phyloP scores from a whole-genome alignment of 169 alveolate species.

The Plasmodium falciparum region DNA sequence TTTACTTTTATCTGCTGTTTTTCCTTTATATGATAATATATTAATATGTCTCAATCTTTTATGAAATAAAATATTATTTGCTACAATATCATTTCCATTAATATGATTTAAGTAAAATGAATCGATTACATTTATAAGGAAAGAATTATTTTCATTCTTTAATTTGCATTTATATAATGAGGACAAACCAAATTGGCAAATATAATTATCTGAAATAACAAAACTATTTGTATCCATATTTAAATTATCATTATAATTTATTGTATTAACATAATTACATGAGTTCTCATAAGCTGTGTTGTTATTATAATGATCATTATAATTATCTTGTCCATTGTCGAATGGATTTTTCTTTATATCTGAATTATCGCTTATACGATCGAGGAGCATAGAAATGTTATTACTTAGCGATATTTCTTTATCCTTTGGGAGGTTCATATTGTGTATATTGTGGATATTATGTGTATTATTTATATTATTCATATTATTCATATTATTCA shows the following conservation, averaged over 20 bases:
- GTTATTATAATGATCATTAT: neutral
- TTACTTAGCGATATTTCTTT: constrained; percentile 35
- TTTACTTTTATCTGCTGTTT: constrained; percentile 63
- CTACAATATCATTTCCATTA: constrained; percentile 67
- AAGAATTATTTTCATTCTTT: constrained; percentile 48
- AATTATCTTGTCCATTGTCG: neutral
- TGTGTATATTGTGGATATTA: neutral
- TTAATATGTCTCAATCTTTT: constrained; percentile 67
- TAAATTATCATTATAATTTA: constrained; percentile 58
- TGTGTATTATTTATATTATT: neutral
- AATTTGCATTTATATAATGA: constrained; percentile 37
- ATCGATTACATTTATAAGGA: constrained; percentile 26
- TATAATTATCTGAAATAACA: constrained; percentile 42
- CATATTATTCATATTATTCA: too few species aligned
- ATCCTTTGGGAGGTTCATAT: neutral
- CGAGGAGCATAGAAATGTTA: constrained; percentile 53
- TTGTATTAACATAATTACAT: constrained; percentile 28
- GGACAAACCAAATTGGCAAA: constrained; percentile 55
- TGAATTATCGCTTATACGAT: constrained; percentile 48
- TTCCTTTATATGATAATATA: constrained; percentile 62
- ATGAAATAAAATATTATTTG: constrained; percentile 64
- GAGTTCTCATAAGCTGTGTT: neutral
- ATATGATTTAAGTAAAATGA: constrained; percentile 45
- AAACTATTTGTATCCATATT: constrained; percentile 46
- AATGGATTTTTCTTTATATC: constrained; percentile 21